Evolutionary conservation across 495 filamentous ascomycete genomes (phyloP), one percentile per base, ranked within the genome.

Genomic region (Penicillium parvum): DNA sequence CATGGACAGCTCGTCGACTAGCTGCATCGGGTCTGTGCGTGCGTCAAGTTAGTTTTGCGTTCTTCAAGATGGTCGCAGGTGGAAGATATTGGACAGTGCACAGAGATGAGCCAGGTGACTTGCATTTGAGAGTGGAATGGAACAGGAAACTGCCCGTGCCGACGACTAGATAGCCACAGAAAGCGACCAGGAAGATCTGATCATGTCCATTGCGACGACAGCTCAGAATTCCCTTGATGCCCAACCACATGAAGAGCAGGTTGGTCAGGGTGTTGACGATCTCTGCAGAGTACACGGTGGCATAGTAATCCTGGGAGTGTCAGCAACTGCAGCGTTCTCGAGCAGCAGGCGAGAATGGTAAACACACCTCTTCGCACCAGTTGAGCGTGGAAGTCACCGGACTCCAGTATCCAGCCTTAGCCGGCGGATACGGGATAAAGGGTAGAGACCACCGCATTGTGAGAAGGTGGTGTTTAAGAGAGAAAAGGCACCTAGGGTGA

Each of bases 1-100:
- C 92, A 97, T 97, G 46, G 84, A 87, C 6, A 96, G 76, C 65
- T 98, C 92, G 56, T 98, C 92, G 23, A 96, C 85, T 11, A 97
- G 79, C 59, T 98, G 92, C 92, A 96, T 96, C 2, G 90, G 88
- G 66, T 98, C 90, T 95, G 61, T 40, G 5, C 34, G 5, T 10
- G 17, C 6, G 2, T 11, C 27, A 42, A 25, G 59, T 58, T 32
- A 65, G 57, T 19, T 26, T 27, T 37, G 36, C 11, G 14, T 28
- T 14, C 4, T 27, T 8, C 11, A 14, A 12, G 5, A 10, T 27
- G 20, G 1, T 17, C 3, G 21, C 14, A 15, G 17, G 12, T 4
- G 22, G 16, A 40, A n/a, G n/a, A n/a, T n/a, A n/a, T n/a, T n/a
- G n/a, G n/a, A n/a, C n/a, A n/a, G n/a, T n/a, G n/a, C n/a, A n/a